Evolutionary conservation across 768 basidiomycete species (phyloP).

Genomic region (Pholiota microspora): DNA sequence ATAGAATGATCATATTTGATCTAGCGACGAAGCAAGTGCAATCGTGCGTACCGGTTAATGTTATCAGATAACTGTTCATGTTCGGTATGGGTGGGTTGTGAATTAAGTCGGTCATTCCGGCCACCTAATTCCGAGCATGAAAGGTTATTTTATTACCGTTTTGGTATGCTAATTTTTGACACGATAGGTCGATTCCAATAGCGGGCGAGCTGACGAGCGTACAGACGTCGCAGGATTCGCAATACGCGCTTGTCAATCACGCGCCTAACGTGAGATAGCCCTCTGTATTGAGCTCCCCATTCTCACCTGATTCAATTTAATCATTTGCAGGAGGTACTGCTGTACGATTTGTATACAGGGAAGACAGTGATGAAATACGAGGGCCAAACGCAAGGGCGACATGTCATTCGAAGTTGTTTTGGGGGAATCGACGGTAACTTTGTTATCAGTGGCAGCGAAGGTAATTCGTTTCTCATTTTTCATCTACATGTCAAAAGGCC

Average conservation of each 20-base stretch:
- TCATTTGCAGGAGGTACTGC: slow-evolving; percentile 72
- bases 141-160: slow-evolving; percentile 7
- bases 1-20: slow-evolving; percentile 78
- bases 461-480: slow-evolving; percentile 50
- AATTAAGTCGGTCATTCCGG: slow-evolving; percentile 11
- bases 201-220: slow-evolving; percentile 88
- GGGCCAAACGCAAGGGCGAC: slow-evolving; percentile 80
- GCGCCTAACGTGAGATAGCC: slow-evolving; percentile 71
- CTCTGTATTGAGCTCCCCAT: slow-evolving; percentile 12
- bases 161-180: slow-evolving; percentile 10
- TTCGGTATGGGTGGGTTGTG: background rate
- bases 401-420: slow-evolving; percentile 92
- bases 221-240: slow-evolving; percentile 82
- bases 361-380: slow-evolving; percentile 76
- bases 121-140: background rate
- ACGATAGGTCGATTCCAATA: slow-evolving; percentile 56
- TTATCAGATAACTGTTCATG: background rate
- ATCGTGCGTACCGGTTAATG: slow-evolving; percentile 47
- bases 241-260: slow-evolving; percentile 83
- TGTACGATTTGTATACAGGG: slow-evolving; percentile 77
- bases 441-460: slow-evolving; percentile 94
- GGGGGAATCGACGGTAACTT: slow-evolving; percentile 88
- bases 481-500: slow-evolving; percentile 3
- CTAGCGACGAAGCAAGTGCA: slow-evolving; percentile 64
- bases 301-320: slow-evolving; percentile 11